Evolutionary conservation across 345 rosid genomes (phyloP), one percentile per base, ranked within the genome.

Genomic region (Erucastrum elatum): DNA sequence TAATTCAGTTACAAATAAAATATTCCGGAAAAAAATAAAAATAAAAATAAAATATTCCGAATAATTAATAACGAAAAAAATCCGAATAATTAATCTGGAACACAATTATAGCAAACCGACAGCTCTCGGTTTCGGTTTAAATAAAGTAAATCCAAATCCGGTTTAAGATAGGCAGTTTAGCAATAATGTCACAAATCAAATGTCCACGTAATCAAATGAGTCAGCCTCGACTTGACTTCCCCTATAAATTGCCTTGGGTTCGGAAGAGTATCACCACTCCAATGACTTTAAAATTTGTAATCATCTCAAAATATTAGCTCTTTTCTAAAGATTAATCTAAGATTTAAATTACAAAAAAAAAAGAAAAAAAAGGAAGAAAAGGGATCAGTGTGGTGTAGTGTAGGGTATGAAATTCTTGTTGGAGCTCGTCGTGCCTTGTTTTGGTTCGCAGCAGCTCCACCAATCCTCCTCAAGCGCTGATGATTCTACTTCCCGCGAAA

Each of bases 371-470:
- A 5, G 29, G 0, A 49, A 71, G 25, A 59, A 41, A 71, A 39
- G 21, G 33, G 12, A n/a, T 49, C n/a, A 17, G 56, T 49, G 51
- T 39, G 44, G 44, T 39, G 51, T 46, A 15, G 53, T 46, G 6
- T 13, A 39, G 21, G 33, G 16, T n/a, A 89, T 89, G 94, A 87
- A 62, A 80, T 88, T 64, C 70, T 82, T 89, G 64, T 76, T 88
- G 73, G 88, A 85, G 53, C 80, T 80, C 12, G 85, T 91, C 29
- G 86, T 91, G 61, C 72, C 85, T 37, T 87, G 91, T 27, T 87
- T 86, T 29, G 74, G 85, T 29, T 71, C 79, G 4, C 81, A 13
- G 41, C 68, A 70, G 66, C 2, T 70, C 63, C 26, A 67, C 61
- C 79, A 74, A 64, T 6, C 83, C 21, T 59, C 49, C 17, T 35